Evolutionary conservation across 2,329 filamentous ascomycete genomes (phyloP).

Genomic region (Aspergillus hiratsukae): DNA sequence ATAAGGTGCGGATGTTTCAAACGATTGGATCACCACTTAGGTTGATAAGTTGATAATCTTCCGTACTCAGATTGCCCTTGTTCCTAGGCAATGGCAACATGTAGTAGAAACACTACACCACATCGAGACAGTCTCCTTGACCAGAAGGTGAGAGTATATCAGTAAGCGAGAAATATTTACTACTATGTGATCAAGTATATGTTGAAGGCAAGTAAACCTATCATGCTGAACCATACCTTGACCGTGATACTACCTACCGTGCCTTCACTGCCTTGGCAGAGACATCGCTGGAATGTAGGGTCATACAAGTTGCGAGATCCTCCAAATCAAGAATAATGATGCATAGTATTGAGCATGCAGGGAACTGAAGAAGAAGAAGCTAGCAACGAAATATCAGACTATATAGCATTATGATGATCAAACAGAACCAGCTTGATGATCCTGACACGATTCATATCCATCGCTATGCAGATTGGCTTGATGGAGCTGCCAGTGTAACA

Average conservation of each 20-base stretch:
- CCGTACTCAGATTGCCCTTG: background rate
- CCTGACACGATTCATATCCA: background rate
- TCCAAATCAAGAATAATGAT: background rate
- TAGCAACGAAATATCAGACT: background rate
- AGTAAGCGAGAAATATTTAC: background rate
- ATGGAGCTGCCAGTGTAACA: constrained; percentile 18
- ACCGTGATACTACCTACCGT: background rate
- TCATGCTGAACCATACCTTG: no score
- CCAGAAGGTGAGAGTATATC: background rate
- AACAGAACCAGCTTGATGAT: background rate
- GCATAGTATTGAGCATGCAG: background rate
- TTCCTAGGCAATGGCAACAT: background rate
- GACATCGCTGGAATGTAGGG: background rate
- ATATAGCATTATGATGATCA: background rate
- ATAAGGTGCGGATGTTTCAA: background rate
- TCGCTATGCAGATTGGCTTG: background rate
- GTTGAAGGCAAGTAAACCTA: background rate
- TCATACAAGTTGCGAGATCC: background rate
- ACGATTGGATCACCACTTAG: background rate
- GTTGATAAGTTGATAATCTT: background rate
- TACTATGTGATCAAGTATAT: background rate
- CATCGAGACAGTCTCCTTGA: background rate
- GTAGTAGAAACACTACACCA: background rate
- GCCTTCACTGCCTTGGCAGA: background rate
- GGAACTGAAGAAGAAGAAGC: background rate